phyloP scores from a whole-genome alignment of 2,329 filamentous ascomycete species.

The Tolypocladium tundrense region DNA sequence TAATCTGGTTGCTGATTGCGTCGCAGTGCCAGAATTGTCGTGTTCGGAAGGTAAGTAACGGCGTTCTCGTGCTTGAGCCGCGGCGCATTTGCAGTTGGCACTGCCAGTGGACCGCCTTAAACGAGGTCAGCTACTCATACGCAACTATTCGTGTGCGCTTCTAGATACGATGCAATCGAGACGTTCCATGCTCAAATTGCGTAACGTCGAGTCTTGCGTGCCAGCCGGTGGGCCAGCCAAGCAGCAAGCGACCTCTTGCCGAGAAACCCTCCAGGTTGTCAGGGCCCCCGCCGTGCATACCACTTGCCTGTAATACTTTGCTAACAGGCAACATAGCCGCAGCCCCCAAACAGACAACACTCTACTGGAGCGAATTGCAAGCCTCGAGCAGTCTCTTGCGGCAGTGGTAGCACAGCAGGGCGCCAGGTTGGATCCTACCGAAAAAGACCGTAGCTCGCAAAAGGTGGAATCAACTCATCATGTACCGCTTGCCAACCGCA shows the following conservation, averaged over 20 bases:
- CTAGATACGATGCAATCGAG: constrained; percentile 10
- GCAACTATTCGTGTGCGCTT: neutral
- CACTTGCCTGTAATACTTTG: neutral
- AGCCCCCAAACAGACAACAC: neutral
- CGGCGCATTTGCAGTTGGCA: neutral
- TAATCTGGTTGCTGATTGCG: neutral
- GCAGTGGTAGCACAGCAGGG: neutral
- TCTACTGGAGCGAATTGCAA: neutral
- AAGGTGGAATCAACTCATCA: neutral
- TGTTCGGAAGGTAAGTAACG: neutral
- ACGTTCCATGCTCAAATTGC: constrained; percentile 11
- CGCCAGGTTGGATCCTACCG: neutral
- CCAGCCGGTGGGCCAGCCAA: constrained; percentile 1
- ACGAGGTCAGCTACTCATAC: neutral
- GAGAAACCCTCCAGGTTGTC: neutral
- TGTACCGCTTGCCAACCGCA: neutral
- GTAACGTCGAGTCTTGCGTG: constrained; percentile 10
- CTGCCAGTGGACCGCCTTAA: neutral
- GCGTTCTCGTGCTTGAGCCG: neutral
- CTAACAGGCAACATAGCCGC: neutral
- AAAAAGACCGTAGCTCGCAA: neutral
- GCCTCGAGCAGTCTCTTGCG: neutral
- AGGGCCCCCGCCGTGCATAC: neutral
- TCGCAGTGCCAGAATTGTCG: constrained; percentile 1
- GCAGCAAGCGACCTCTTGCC: neutral